phyloP scores from a whole-genome alignment of 345 rosid species.

The Syzygium jambos region DNA sequence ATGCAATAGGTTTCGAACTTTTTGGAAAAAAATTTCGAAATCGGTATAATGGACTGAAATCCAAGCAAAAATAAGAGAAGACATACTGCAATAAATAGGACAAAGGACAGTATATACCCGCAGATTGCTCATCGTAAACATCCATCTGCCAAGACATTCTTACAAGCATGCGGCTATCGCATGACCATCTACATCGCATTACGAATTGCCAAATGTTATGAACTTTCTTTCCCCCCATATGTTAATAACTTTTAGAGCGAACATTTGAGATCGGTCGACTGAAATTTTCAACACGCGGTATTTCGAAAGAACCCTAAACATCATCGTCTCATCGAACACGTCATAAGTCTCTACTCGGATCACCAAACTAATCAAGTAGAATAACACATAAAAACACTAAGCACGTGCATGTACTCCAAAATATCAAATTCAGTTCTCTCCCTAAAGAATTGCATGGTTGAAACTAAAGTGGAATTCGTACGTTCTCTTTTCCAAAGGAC shows the following conservation, averaged over 20 bases:
- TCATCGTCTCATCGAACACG: neutral
- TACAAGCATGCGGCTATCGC: too few species aligned
- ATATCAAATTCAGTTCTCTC: neutral
- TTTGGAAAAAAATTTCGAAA: too few species aligned
- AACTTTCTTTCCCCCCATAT: too few species aligned
- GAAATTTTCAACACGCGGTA: neutral
- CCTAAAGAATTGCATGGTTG: neutral
- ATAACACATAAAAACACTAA: neutral
- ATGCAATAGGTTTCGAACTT: too few species aligned
- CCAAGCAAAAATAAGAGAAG: neutral
- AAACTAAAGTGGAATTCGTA: neutral
- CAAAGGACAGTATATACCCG: neutral
- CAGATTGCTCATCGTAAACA: too few species aligned
- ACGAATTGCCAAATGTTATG: too few species aligned
- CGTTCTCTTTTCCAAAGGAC: neutral
- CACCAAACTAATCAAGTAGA: neutral
- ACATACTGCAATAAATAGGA: neutral
- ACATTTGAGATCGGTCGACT: rapidly evolving
- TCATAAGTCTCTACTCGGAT: neutral
- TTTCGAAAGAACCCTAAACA: too few species aligned
- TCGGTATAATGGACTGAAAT: rapidly evolving
- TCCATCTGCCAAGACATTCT: too few species aligned
- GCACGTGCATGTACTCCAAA: neutral
- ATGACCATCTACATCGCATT: too few species aligned
- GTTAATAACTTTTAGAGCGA: neutral